A percentile compares a stretch with the other conserved stretches of the same genome.
These are phyloP conservation scores for Hypoxylon sp. DNA, from an alignment of 2,329 filamentous ascomycete genomes.

Conservation along the genomic window DNA sequence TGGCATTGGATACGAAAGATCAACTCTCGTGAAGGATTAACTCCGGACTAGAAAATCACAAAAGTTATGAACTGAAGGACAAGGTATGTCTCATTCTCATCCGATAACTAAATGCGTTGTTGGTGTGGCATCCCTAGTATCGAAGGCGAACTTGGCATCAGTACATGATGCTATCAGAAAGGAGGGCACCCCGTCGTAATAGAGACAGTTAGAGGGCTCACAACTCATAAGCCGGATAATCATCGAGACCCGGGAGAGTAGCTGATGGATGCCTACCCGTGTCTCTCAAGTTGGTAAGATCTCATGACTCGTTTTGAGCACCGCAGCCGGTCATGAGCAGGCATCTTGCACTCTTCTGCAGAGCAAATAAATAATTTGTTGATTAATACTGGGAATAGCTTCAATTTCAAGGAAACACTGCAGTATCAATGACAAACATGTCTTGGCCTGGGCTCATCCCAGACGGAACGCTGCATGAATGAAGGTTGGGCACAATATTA, in stretches of 20 bases:
- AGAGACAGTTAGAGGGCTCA: conserved; percentile 25
- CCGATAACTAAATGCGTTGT: conserved; percentile 11
- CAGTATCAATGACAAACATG: conserved; percentile 26
- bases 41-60: neutral
- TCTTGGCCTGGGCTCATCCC: conserved; percentile 31
- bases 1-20: conserved; percentile 8
- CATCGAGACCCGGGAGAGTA: conserved; percentile 15
- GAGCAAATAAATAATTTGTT: conserved; percentile 22
- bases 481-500: conserved; percentile 33
- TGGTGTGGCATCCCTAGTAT: conserved; percentile 27
- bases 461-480: conserved; percentile 41
- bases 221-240: conserved; percentile 33
- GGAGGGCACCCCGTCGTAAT: conserved; percentile 27
- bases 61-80: conserved; percentile 16
- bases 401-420: conserved; percentile 27
- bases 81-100: conserved; percentile 17
- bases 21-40: neutral
- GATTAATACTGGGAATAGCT: conserved; percentile 40
- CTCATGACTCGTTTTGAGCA: conserved; percentile 35
- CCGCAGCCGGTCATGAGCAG: conserved; percentile 14
- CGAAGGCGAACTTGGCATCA: conserved; percentile 41
- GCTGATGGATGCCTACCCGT: conserved; percentile 11
- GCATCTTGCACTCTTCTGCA: conserved; percentile 25
- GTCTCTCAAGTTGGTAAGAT: conserved; percentile 20
- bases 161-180: conserved; percentile 23